Evolutionary conservation across 352 stramenopile species (phyloP).

Genomic region (Pythium aristosporum): DNA sequence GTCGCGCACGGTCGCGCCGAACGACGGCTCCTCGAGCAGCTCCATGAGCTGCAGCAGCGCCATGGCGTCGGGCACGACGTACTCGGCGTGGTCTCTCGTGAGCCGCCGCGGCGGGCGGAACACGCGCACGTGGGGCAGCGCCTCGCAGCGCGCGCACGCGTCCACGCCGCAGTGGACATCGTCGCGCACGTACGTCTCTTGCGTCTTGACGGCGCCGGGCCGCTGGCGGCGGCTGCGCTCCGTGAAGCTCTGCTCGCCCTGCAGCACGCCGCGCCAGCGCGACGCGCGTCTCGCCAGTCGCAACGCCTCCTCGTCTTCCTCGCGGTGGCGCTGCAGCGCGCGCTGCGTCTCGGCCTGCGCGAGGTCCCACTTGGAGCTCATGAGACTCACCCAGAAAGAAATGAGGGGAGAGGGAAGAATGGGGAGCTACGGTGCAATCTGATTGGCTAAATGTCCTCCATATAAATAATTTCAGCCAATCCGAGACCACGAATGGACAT

Average conservation of each 20-base stretch:
- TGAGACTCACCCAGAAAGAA: not conserved
- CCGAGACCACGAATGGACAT: conserved; percentile 1
- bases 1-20: conserved; percentile 37
- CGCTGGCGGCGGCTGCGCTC: conserved; percentile 77
- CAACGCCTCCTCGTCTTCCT: conserved; percentile 22
- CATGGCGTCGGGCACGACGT: conserved; percentile 72
- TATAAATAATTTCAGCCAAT: conserved; percentile 38
- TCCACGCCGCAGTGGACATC: conserved; percentile 73
- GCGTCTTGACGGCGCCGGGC: conserved; percentile 60
- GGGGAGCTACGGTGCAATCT: not conserved
- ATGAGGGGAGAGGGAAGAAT: not conserved
- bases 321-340: conserved; percentile 21
- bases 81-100: conserved; percentile 40
- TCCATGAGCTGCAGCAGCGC: conserved; percentile 76
- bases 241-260: conserved; percentile 61
- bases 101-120: conserved; percentile 34
- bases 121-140: conserved; percentile 9
- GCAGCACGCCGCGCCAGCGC: conserved; percentile 57
- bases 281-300: conserved; percentile 11
- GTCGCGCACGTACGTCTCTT: conserved; percentile 69
- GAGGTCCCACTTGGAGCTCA: conserved; percentile 33
- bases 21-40: conserved; percentile 58
- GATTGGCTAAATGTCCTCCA: conserved; percentile 29
- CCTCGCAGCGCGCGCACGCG: conserved; percentile 43
- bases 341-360: conserved; percentile 28